Base-by-base conservation (phyloP, 345 rosid genomes). In the Lumnitzera littorea region DNA sequence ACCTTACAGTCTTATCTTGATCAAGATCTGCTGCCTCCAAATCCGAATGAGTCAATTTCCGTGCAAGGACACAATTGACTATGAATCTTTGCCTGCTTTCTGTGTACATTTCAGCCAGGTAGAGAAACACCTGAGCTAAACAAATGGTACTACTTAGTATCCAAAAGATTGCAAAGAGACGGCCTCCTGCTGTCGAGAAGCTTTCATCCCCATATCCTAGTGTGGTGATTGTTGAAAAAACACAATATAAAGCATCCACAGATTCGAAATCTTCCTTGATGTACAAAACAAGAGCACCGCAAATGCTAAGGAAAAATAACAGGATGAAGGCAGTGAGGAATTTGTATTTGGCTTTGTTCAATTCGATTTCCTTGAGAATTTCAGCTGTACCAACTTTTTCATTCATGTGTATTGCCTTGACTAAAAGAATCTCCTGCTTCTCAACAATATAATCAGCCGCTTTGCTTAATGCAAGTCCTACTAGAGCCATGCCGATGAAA, bases 141-240 rank as follows among this genome's bases (percentile, higher is more conserved):
- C 84, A 82, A 59, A 68, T 53, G 43, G 84, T 78, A 36, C 86
- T 72, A 56, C 73, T 73, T 62, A 82, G 55, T 51, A 85, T 80
- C 91, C 91, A 82, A 43, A 85, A 68, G 11, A 74, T 62, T 6
- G 82, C 83, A 23, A 84, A 84, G 25, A 71, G 15, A 1, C 86
- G 78, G 49, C 88, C 91, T 2, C 47, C 62, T 11, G 12, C 11
- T 0, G 81, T 78, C 41, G 82, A 70, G 77, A 82, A 80, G 75
- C 81, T 85, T 63, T 76, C 56, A 48, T 85, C 88, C 23, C 86
- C 91, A 48, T 72, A 85, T 0, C 88, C 91, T 0, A 80, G 77
- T 24, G 91, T 82, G 2, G 85, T 80, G 10, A 78, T 63, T 6
- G 86, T 80, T 20, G 88, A 65, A 54, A 73, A 78, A 46, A 80